Evolutionary conservation across 2,329 filamentous ascomycete species (phyloP), one percentile per base, ranked within the genome.

Genomic region (Zymoseptoria tritici): DNA sequence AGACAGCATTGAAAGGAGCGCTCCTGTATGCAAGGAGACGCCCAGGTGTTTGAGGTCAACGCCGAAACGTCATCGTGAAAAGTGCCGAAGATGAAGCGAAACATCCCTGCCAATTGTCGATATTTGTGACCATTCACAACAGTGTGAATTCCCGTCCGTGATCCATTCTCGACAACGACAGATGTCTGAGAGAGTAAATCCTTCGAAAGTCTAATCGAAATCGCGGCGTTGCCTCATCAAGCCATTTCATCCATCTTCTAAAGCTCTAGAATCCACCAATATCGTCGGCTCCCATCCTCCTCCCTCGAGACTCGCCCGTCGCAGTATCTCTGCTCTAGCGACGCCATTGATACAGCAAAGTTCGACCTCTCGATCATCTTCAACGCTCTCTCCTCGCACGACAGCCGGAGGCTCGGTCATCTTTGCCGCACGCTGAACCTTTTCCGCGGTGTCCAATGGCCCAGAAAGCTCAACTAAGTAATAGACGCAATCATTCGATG

Each of bases 381-480:
- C 66, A 16, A 64, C 64, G 51, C 66, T 70, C 54, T 56, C 56
- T 0, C 69, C 72, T 8, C 63, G 55, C 8, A 70, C 64, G 1
- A 68, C 61, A 0, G 58, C 56, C 5, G 72, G 73, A 24, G 66
- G 22, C 16, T 62, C 52, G 2, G 69, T 62, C 61, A 73, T 42
- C 7, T 59, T 60, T 4, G 67, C 69, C 8, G 70, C 64, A 13
- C 64, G 54, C 57, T 66, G 63, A 8, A 73, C 66, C 53, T 68
- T 69, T 60, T 70, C 64, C 6, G 63, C 55, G 21, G 59, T 61
- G 13, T 67, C 58, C 9, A 73, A 59, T 21, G 70, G 57, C 0
- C 71, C 70, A 2, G 66, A 66, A 16, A 75, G 55, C 31, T 72
- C 67, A 24, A 74, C 68, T 3, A 73, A 56, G 55, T 71, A 69